Base-by-base conservation (phyloP, 768 basidiomycete species). In the Leucocoprinus birnbaumii region DNA sequence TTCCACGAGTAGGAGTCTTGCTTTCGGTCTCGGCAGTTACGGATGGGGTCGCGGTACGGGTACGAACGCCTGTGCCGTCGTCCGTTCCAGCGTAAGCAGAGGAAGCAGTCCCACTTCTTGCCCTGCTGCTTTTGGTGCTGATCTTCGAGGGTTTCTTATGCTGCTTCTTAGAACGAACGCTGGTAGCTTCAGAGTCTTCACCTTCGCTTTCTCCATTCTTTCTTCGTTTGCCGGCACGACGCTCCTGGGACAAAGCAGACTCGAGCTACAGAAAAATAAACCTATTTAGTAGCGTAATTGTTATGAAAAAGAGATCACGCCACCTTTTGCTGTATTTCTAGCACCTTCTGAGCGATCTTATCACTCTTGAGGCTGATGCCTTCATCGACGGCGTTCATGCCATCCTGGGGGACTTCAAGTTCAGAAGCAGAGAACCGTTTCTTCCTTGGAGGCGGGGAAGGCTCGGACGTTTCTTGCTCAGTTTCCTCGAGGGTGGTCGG, bases 271-370 rank as follows among this genome's bases (percentile, higher is more conserved):
- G 3, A 3, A 58, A 16, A 41, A 58, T 48, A 14, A n/a, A n/a
- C n/a, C n/a, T n/a, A n/a, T n/a, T n/a, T n/a, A 38, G 16, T n/a
- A 38, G n/a, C 13, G 9, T 56, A 31, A 60, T 62, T 26, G 34
- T 37, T 34, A 48, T 18, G 31, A 31, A 35, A 41, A 40, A 31
- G 51, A 51, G 19, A 43, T 50, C 19, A n/a, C 68, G 75, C 52
- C 42, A 93, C 94, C 83, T 95, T 96, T 60, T 89, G 85, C 71
- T 96, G 93, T 56, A 97, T 95, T 68, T 89, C 84, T 46, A 89
- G 64, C 44, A 97, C 89, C 68, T 94, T 92, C 66, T 89, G 84
- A 22, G 91, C 87, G 53, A 97, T 94, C 64, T 82, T 85, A 62
- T 95, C 94, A 60, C 88, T 93, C 66, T 86, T 86, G 64, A 86